Base-by-base conservation (phyloP, 2,329 filamentous ascomycete species). In the Ascochyta clinopodiicola region DNA sequence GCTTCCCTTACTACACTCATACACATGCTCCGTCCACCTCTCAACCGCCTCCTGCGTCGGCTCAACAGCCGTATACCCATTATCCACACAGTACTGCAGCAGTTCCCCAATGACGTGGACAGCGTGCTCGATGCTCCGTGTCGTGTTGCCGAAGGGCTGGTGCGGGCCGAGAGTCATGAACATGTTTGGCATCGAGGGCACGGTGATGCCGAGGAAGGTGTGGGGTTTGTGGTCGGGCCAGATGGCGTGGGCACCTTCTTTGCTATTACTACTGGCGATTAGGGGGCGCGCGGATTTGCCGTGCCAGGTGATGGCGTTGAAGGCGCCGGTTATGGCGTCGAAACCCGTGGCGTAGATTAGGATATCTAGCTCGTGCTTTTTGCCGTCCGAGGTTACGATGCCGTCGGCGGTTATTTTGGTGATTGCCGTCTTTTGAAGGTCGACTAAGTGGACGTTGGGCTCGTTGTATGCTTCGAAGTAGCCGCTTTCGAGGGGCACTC, bases 361-460 rank as follows among this genome's bases (percentile, higher is more conserved):
- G 21, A 79, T 77, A 63, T 87, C 85, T 7, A 84, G 77, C 27
- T 81, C 74, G 51, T 82, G 67, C 24, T 82, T 70, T 29, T 79
- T 68, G 1, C 27, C 27, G 2, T 79, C 78, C 1, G 71, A 72
- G 19, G 84, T 77, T 64, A 80, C 71, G 55, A 85, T 74, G 5
- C 83, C 79, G 13, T 78, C 75, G 2, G 77, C 67, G 2, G 82
- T 78, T 25, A 86, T 72, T 6, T 73, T 67, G 22, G 74, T 73
- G 45, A 86, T 83, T 0, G 71, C 70, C 1, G 77, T 64, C 5
- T 42, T 39, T 3, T 38, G 34, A 1, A 64, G 74, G 3, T 79
- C 79, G 27, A 82, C 73, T 0, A 85, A 67, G 31, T 79, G 72
- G n/a, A 84, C 79, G 32, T 84, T 84, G 6, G 68, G 56, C 61